Base-by-base conservation (phyloP, 768 basidiomycete species). In the Russula sp. region DNA sequence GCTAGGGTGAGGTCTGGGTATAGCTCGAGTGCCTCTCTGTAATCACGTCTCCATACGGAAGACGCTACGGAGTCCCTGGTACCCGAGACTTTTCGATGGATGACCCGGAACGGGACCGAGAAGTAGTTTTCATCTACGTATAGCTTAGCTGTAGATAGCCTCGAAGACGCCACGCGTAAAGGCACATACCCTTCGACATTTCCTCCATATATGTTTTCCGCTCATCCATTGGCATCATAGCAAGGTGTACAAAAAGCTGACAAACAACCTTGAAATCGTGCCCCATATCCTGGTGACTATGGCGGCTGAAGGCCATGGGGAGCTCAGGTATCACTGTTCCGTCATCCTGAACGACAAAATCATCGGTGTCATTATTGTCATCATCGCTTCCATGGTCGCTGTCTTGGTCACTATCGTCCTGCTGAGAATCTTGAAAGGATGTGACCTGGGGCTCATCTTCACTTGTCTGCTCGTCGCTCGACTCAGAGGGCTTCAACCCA, bases 241-340 rank as follows among this genome's bases (percentile, higher is more conserved):
- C 87, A 45, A 95, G 75, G 66, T 93, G 85, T 13, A 93, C 88
- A 65, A 93, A 89, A 34, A 93, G 81, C 69, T 96, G 93, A 66
- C 90, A 93, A 47, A 93, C 79, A 42, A 88, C 85, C 74, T 93
- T 93, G 81, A 93, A 92, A 64, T 93, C 88, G 64, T 87, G 81
- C 14, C 81, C 75, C 20, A 88, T 76, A 67, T 90, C 87, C 69
- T 92, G 84, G 70, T 88, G 86, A 1, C 85, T 78, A 58, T 81
- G 81, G 84, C 89, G 85, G 72, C 90, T 93, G 74, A 91, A 96
- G 67, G 87, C 82, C 55, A 78, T 77, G 9, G 90, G 91, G n/a
- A 92, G 77, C 39, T 78, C 73, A 20, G 80, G 72, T 4, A 70
- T 68, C 0, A 69, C 75, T 29, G 61, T 71, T 8, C 70, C 76